Evolutionary conservation across 768 basidiomycete genomes (phyloP), one percentile per base, ranked within the genome.

Genomic region (Pleurotus tuber-regium): DNA sequence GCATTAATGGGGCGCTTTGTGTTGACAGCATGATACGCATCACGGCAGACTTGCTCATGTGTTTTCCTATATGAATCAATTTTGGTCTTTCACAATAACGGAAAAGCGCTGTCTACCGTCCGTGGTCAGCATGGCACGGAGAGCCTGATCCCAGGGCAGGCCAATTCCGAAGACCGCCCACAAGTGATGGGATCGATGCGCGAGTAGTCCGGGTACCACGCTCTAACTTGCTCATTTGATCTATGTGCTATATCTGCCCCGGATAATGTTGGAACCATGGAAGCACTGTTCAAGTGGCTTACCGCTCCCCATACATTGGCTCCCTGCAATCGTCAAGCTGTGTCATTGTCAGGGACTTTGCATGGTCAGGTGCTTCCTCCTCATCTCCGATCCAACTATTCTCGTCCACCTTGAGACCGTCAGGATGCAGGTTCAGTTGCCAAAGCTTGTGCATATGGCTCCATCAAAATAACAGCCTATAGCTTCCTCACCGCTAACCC

Each of bases 281-380:
- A 42, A 42, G n/a, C n/a, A n/a, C n/a, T n/a, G n/a, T n/a, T n/a
- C 18, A 48, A 48, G 35, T 48, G 46, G 46, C 10, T 24, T 18
- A 33, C 19, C 30, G 4, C 35, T 6, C 19, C 46, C 46, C 25
- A 24, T 14, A 11, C 11, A 18, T 11, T 48, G 46, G 46, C 29
- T 48, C 31, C 23, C n/a, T n/a, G 7, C 46, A 29, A 48, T 47
- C 30, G 30, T 21, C 28, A 48, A 21, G 46, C 9, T 19, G 24
- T 7, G 2, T 24, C 19, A 10, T 5, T 42, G 11, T 35, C 10
- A 35, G 35, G n/a, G 21, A 38, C n/a, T 38, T 48, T 18, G 31
- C 23, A 31, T 18, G 46, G 30, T 48, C 31, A 48, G 46, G 14
- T 48, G 46, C 9, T 7, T 11, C 11, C n/a, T 19, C 23, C n/a